Percentiles rank a stretch among this genome's conserved stretches.
Conservation (phyloP, 805 yeast genomes). For the Myxozyma monticola region DNA sequence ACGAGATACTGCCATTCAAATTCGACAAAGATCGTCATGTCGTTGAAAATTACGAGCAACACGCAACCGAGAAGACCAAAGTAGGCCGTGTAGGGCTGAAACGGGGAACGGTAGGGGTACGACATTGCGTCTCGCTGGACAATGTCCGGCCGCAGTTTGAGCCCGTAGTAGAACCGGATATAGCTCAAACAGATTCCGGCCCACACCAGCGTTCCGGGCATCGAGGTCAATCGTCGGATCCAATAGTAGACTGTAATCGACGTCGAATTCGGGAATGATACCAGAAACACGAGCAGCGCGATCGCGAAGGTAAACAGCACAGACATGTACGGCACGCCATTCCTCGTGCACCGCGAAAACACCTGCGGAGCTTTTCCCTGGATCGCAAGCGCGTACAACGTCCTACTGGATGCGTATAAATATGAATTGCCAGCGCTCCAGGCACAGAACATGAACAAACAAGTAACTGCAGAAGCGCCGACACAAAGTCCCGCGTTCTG, state of each 20-base stretch:
- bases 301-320: constrained; percentile 49
- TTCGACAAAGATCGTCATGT: constrained; percentile 59
- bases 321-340: constrained; percentile 79
- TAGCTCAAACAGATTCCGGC: constrained; percentile 66
- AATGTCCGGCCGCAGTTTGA: constrained; percentile 62
- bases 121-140: constrained; percentile 60
- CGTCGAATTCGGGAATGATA: constrained; percentile 25
- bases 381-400: constrained; percentile 64
- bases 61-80: constrained; percentile 59
- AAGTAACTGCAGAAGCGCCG: constrained; percentile 67
- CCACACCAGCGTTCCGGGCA: constrained; percentile 77
- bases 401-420: constrained; percentile 70
- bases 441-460: constrained; percentile 44
- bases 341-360: constrained; percentile 67
- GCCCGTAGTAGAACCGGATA: constrained; percentile 63
- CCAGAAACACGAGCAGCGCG: constrained; percentile 37
- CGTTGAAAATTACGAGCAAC: constrained; percentile 56
- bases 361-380: constrained; percentile 64
- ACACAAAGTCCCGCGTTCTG: constrained; percentile 65
- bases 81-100: constrained; percentile 68
- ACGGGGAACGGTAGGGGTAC: constrained; percentile 68
- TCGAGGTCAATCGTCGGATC: constrained; percentile 30
- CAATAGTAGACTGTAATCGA: constrained; percentile 31
- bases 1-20: constrained; percentile 65
- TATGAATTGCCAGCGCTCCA: constrained; percentile 74